Base-by-base conservation (phyloP, 805 yeast genomes). In the Tetrapisispora namnaoensis region DNA sequence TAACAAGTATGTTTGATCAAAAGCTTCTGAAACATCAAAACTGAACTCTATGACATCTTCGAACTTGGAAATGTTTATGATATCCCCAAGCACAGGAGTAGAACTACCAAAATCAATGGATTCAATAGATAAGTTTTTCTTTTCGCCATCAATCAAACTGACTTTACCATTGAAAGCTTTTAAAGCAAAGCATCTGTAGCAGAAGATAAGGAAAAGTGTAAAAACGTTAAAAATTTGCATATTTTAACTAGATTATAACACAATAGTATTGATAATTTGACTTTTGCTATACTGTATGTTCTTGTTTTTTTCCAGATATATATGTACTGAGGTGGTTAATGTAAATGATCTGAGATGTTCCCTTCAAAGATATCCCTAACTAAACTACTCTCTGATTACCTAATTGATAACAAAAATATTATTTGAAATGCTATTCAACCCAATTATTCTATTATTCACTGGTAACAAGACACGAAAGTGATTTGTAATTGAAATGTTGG, bases 1-100 rank as follows among this genome's bases (percentile, higher is more conserved):
- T 30, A 63, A 49, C 32, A 65, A 35, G n/a, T 51, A 37, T 18
- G 57, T 53, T 45, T 59, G 61, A n/a, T 54, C 50, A 4, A 46
- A 53, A 4, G 21, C n/a, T 8, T 50, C 32, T 5, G 49, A 47
- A 21, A 61, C 49, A 14, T 55, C 53, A 30, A 60, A 58, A 21
- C 45, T 53, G 34, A 60, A 49, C 43, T 57, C 57, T 27, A 62
- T 7, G 2, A 47, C 37, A 13, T 59, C 60, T 11, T 54, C 49
- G 4, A 52, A 20, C n/a, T 34, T 34, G n/a, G 52, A 41, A 17
- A 60, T 38, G 4, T 32, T 36, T 18, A 61, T 34, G 27, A 55
- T 53, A 3, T 47, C 41, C 6, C 42, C 36, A 17, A 51, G 30
- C 2, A 17, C 32, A 22, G 16, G 6, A 20, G 51, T 47, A 40